Base-by-base conservation (phyloP, 495 filamentous ascomycete species). In the Lindgomyces ingoldianus region DNA sequence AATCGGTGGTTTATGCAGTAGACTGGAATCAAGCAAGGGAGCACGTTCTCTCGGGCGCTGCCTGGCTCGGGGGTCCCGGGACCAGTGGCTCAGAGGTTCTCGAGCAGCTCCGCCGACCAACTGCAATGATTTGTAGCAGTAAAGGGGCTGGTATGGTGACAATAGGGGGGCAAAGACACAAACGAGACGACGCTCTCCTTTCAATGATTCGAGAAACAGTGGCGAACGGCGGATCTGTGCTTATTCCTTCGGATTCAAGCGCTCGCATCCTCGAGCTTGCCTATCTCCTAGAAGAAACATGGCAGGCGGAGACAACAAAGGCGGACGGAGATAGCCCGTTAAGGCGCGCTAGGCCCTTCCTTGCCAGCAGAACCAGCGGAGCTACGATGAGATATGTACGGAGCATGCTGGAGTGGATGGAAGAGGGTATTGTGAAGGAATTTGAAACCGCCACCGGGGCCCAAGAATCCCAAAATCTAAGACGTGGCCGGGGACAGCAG, bases 331-430 rank as follows among this genome's bases (percentile, higher is more conserved):
- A 33, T 22, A 67, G 54, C 10, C 81, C 85, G 4, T 82, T 96
- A 27, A 85, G 84, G 68, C 79, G 80, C 2, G 82, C 90, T 0
- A 88, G 86, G 57, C 76, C 96, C 0, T 97, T 92, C 72, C 76
- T 99, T 36, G 93, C 90, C 0, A 91, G 90, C 19, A 87, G 84
- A 49, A 93, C 87, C 64, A 86, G 89, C 54, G 83, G 85, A 53
- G 89, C 89, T 24, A 93, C 91, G 1, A 91, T 96, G 87, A 80
- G 88, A 58, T 87, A 96, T 57, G 89, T 93, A 16, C 83, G 91
- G 64, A 97, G 93, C 73, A 96, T 98, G 91, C 77, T 98, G 56
- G 94, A 99, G 74, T 99, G 94, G 94, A 98, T 97, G 91, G 92
- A 97, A 70, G 92, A 96, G 68, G 87, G 83, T 50, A 91, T 99